Base-by-base conservation (phyloP, 2,329 filamentous ascomycete species). In the Fusarium globosum region DNA sequence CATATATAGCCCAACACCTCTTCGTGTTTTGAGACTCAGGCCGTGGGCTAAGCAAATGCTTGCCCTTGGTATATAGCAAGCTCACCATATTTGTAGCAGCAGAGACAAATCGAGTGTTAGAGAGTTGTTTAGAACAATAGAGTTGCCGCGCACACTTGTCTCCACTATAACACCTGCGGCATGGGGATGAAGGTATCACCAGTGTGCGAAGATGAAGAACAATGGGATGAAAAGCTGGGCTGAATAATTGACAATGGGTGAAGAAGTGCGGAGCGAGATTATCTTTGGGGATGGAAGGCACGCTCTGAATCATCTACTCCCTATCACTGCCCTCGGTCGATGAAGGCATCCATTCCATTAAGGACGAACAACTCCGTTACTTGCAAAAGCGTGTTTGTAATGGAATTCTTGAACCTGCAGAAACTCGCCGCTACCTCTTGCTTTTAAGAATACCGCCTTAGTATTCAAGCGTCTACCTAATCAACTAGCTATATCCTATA, bases 21-120 rank as follows among this genome's bases (percentile, higher is more conserved):
- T 73, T 73, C 28, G 48, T 45, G 41, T 60, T 56, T 49, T 21
- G 18, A 20, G 33, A 41, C n/a, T 63, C 55, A 20, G 30, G 28
- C 16, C 66, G 65, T 15, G 72, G 72, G 46, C 72, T 75, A 18
- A 75, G 65, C 45, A 53, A 23, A 26, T 52, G 72, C 51, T 74
- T 74, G n/a, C 42, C 46, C 33, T 52, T 33, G 26, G 65, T 36
- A 26, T 46, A 26, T 15, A n/a, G 64, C 18, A 41, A 51, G 20
- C 51, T 42, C 41, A 38, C 36, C 71, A 73, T 73, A 16, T 59
- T 23, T 62, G 51, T 28, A 38, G 30, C 11, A 51, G 39, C 26
- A 23, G 46, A n/a, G 43, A 36, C 35, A 23, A 35, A 49, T 21
- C 18, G 41, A 46, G 43, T 11, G 46, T 14, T 23, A 28, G 39